Evolutionary conservation across 306 rosid genomes (phyloP).

Genomic region (Chamaecrista fasciculata): DNA sequence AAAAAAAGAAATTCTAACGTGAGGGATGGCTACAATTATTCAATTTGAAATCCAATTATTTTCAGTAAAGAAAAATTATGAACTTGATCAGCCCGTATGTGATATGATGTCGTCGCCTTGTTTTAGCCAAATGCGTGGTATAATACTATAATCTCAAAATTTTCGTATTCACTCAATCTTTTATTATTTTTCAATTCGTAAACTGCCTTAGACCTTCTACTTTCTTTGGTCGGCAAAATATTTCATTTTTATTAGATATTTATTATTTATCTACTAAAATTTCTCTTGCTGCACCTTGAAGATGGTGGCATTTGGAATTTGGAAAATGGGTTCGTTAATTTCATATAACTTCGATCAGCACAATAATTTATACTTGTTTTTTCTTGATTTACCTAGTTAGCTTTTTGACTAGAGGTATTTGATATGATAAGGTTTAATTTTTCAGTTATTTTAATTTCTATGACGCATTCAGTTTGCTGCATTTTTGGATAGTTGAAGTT

Average conservation of each 20-base stretch:
- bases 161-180: not conserved
- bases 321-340: not conserved
- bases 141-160: not conserved
- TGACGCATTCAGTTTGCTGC: not conserved
- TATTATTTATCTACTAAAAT: not conserved
- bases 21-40: not conserved
- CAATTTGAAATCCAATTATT: not conserved
- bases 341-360: not conserved
- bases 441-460: not conserved
- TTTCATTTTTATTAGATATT: not conserved
- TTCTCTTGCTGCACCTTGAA: not conserved
- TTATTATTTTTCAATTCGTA: not conserved
- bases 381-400: not conserved
- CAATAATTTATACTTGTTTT: not conserved
- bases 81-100: not conserved
- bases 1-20: not conserved
- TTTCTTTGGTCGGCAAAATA: not conserved
- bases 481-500: constrained; percentile 3
- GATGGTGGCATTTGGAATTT: not conserved
- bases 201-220: not conserved
- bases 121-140: not conserved
- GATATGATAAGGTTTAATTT: not conserved
- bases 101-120: not conserved
- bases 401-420: not conserved
- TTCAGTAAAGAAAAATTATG: no score